Base-by-base conservation (phyloP, 257 asterid genomes). In the Ophiorrhiza pumila region DNA sequence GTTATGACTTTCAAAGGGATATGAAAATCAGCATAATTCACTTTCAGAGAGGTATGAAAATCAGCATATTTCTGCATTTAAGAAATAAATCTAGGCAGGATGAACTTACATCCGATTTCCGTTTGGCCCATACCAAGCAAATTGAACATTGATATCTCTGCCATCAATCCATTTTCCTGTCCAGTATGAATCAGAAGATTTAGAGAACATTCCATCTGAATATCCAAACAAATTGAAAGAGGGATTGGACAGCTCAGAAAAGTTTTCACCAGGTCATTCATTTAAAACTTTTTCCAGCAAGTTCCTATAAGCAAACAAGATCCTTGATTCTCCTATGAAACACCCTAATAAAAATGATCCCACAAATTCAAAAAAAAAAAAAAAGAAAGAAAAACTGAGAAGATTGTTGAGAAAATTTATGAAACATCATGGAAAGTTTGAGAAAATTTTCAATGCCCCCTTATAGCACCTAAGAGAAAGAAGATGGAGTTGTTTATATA, bases 61-160 rank as follows among this genome's bases (percentile, higher is more conserved):
- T 50, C 57, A 4, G 0, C 22, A 4, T 23, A 50, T 20, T 8
- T 17, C 18, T 8, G 22, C 25, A 20, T 18, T 59, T 11, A 29
- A 59, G 22, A 31, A 59, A 25, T 7, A 34, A n/a, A 32, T 59
- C 65, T 34, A 68, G 11, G 22, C 2, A 47, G 14, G 18, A n/a
- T 1, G 46, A 25, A 78, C 85, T 81, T 45, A 78, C 85, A 81
- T 81, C 31, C 80, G 67, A 56, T 81, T 80, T 10, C 81, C 80
- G 57, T 75, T 73, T 52, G 80, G 85, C 31, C 85, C 85, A 57
- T 81, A 81, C 61, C 78, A 78, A 0, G 85, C 85, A 75, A 81
- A 78, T 46, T 78, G 83, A 32, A 78, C 80, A 57, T 72, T 53
- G n/a, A 81, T 78, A 42, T 78, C 85, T 71, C 85, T 64, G 4